These are phyloP conservation scores for Warburgia ugandensis DNA, from an alignment of 164 flowering plant species.

Conservation along the genomic window DNA sequence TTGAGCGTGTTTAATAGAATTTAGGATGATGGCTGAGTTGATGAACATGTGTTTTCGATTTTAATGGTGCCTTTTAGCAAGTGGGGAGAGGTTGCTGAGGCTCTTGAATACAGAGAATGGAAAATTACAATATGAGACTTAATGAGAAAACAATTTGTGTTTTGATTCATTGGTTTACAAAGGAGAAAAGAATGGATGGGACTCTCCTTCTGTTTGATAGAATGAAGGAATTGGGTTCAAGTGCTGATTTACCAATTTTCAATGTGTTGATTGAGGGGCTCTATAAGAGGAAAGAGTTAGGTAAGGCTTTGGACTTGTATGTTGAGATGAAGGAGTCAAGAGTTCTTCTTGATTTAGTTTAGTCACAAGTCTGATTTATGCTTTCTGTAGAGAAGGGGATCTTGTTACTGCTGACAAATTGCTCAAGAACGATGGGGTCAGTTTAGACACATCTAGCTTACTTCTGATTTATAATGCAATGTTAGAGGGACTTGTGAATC, in stretches of 20 bases:
- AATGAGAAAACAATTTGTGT: conserved; percentile 59
- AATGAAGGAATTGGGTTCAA: conserved; percentile 50
- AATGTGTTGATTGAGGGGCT: conserved; percentile 73
- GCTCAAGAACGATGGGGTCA: conserved; percentile 23
- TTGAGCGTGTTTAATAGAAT: conserved; percentile 46
- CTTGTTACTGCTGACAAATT: conserved; percentile 14
- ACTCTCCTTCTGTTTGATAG: conserved; percentile 55
- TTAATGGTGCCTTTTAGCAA: conserved; percentile 55
- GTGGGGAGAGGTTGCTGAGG: conserved; percentile 65
- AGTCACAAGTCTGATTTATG: conserved; percentile 34
- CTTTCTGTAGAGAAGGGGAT: conserved; percentile 32
- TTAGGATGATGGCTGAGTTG: conserved; percentile 48
- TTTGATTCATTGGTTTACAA: conserved; percentile 71
- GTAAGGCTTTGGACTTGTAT: conserved; percentile 48
- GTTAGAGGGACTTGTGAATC: conserved; percentile 37
- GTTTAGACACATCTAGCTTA: conserved; percentile 20
- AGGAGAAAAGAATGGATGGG: conserved; percentile 42
- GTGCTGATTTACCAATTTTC: conserved; percentile 41
- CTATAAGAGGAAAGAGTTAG: conserved; percentile 38
- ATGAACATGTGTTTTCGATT: conserved; percentile 45
- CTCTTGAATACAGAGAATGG: conserved; percentile 58
- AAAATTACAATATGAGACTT: conserved; percentile 28
- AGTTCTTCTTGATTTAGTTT: conserved; percentile 46
- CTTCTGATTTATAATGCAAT: conserved; percentile 37
- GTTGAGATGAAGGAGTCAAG: conserved; percentile 53